Percentiles rank a stretch among this genome's conserved stretches.
These are phyloP conservation scores for Pythium monospermum DNA, from an alignment of 352 stramenopile species.

Conservation along the genomic window DNA sequence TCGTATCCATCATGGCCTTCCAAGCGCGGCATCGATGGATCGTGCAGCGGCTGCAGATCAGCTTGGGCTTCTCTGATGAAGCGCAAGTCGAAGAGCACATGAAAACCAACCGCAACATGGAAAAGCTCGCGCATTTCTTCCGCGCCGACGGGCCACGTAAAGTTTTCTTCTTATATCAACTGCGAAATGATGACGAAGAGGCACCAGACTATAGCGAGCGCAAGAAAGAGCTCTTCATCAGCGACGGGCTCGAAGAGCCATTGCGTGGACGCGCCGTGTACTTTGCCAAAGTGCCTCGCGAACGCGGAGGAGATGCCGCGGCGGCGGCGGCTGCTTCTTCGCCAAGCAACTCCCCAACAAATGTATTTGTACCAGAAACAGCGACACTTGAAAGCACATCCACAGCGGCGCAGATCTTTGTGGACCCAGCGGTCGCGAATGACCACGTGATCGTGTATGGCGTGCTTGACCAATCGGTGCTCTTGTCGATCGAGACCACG, in stretches of 20 bases:
- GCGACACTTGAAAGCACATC: conserved; percentile 18
- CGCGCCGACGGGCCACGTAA: conserved; percentile 54
- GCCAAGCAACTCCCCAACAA: too few species aligned
- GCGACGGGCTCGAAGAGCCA: conserved; percentile 66
- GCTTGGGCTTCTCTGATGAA: conserved; percentile 70
- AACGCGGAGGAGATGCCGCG: conserved; percentile 7
- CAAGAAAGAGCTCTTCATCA: conserved; percentile 73
- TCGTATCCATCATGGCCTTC: conserved; percentile 67
- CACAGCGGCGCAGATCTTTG: conserved; percentile 15
- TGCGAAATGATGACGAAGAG: conserved; percentile 20
- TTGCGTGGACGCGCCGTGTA: conserved; percentile 64
- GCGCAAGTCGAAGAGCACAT: conserved; percentile 74
- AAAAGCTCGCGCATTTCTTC: conserved; percentile 69
- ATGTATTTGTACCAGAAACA: conserved; percentile 9
- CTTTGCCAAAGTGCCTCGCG: conserved; percentile 61
- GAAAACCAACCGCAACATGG: conserved; percentile 78
- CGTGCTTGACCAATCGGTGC: conserved; percentile 60
- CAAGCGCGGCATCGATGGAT: conserved; percentile 81
- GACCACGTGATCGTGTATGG: conserved; percentile 68
- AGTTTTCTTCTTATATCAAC: conserved; percentile 81
- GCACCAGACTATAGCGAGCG: conserved; percentile 16
- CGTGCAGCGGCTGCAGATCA: conserved; percentile 74
- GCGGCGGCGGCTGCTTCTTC: neutral
- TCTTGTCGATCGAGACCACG: conserved; percentile 67
- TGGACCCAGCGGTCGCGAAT: conserved; percentile 63